Conservation (phyloP, 2,329 filamentous ascomycete species). For the Calonectria ilicicola region DNA sequence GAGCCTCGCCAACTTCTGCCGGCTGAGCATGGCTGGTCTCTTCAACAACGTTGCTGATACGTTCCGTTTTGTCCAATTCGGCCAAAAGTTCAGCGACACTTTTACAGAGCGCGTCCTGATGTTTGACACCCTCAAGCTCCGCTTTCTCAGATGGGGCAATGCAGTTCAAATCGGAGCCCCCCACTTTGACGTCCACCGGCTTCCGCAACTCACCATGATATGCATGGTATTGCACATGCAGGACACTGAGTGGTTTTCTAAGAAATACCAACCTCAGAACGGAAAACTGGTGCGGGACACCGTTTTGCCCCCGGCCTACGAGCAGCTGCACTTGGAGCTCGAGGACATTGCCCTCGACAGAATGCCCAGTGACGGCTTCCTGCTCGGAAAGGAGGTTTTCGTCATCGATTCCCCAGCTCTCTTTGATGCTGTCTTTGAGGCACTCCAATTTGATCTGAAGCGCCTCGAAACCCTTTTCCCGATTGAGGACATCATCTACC, state of each 20-base stretch:
- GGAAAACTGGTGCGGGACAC: background rate
- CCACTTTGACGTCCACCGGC: background rate
- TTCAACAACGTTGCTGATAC: background rate
- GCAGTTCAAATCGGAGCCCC: background rate
- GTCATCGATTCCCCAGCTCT: background rate
- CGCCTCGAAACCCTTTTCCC: background rate
- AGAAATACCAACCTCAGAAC: background rate
- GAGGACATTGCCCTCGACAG: background rate
- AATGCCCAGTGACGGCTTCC: background rate
- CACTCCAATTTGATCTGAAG: background rate
- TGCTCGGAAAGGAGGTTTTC: background rate
- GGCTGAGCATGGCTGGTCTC: background rate
- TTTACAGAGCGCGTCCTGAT: background rate
- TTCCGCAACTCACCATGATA: background rate
- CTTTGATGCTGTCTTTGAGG: background rate
- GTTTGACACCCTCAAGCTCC: background rate
- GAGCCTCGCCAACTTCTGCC: background rate
- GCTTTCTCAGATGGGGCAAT: background rate
- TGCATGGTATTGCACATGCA: background rate
- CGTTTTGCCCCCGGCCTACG: background rate
- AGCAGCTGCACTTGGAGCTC: background rate
- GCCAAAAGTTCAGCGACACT: background rate
- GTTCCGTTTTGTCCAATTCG: background rate
- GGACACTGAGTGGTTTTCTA: background rate
- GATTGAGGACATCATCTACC: background rate